phyloP scores from a whole-genome alignment of 75 land plant genomes.

The Pinus taeda region DNA sequence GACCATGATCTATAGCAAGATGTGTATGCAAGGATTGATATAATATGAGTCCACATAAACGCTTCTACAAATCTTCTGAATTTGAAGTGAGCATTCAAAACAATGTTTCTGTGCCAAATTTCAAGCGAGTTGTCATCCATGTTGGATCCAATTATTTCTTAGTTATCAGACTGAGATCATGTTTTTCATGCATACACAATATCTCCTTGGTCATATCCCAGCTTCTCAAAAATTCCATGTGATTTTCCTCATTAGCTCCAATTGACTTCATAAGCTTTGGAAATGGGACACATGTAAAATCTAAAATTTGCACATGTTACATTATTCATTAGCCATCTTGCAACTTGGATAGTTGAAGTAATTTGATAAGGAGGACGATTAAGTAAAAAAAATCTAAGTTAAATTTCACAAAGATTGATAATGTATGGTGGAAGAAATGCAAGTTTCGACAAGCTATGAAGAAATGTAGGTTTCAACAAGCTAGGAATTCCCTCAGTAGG shows the following conservation, averaged over 20 bases:
- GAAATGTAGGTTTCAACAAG: slow-evolving; percentile 80
- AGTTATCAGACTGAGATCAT: slow-evolving; percentile 39
- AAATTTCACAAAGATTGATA: slow-evolving; percentile 39
- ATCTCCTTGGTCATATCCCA: slow-evolving; percentile 70
- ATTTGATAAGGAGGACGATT: no score
- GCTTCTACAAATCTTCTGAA: no score
- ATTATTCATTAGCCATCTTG: slow-evolving; percentile 59
- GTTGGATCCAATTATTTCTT: slow-evolving; percentile 70
- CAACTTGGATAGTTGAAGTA: slow-evolving; percentile 67
- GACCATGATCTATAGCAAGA: no score
- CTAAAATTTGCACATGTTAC: slow-evolving; percentile 77
- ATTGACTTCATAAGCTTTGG: slow-evolving; percentile 91
- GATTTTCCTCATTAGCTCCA: slow-evolving; percentile 79
- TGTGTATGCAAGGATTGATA: no score
- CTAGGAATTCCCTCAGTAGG: slow-evolving; percentile 88
- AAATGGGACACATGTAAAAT: slow-evolving; percentile 79
- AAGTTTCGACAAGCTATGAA: no score
- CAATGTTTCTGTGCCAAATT: no score
- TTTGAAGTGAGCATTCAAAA: no score
- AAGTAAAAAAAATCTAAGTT: slow-evolving; percentile 10
- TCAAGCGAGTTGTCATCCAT: slow-evolving; percentile 73
- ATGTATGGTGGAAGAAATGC: slow-evolving; percentile 69
- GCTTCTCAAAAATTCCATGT: slow-evolving; percentile 77
- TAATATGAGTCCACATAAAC: no score
- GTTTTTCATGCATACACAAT: slow-evolving; percentile 58